Evolutionary conservation across 768 basidiomycete genomes (phyloP), one percentile per base, ranked within the genome.

Genomic region (Lyophyllum decastes): DNA sequence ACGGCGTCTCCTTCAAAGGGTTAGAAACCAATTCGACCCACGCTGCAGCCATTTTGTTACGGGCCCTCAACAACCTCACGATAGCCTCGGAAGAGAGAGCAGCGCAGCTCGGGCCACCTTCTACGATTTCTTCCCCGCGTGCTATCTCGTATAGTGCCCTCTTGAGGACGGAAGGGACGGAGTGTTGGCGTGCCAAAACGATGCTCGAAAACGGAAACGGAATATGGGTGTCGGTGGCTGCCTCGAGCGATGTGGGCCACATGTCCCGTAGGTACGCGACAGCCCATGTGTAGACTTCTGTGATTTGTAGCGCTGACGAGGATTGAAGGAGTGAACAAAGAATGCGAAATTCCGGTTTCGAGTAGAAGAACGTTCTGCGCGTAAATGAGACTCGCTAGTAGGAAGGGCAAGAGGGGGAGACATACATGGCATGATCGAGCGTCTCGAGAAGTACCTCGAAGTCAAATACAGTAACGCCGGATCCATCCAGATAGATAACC

Each of bases 401-500:
- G 21, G 14, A 33, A 52, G 34, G 34, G 33, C 1, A 33, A 43
- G 4, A 17, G 22, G 9, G 30, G 21, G 25, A 44, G 24, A 63
- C 73, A 10, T 59, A 78, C 76, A 72, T 66, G 8, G 66, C 67
- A 19, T 71, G 61, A 24, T 78, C 76, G 9, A 76, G 49, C 1
- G 71, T 67, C 12, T 59, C 54, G 17, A 79, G 55, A 33, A 76
- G 61, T 2, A 46, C 50, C 41, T 66, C 70, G 45, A 78, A 77
- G 55, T 80, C 78, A 0, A 61, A 35, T 4, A 61, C 66, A 30
- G 30, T 30, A 30, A 30, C 30, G 2, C 67, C 66, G 0, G 55
- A 11, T 1, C 38, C 62, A 11, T 60, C 59, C 3, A 75, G 62
- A 9, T 61, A 47, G 25, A 58, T 22, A 1, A 55, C 54, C n/a